Base-by-base conservation (phyloP, 495 filamentous ascomycete genomes). In the Halenospora varia region DNA sequence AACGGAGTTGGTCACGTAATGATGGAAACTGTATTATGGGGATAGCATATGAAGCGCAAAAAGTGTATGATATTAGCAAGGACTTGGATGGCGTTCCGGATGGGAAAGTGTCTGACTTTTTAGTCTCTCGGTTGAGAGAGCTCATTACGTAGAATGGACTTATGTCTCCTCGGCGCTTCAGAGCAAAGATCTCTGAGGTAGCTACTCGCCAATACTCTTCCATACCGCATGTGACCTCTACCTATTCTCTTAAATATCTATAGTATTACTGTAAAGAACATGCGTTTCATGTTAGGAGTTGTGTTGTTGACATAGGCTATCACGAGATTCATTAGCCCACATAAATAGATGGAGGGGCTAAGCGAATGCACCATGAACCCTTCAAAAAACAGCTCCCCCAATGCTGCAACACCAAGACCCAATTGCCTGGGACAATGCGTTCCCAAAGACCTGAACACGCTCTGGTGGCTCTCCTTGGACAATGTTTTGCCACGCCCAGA, bases 1-100 rank as follows among this genome's bases (percentile, higher is more conserved):
- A 2, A 45, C 51, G 10, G 60, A 63, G 29, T 48, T 66, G 24
- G 42, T 63, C 42, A 66, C 64, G 48, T 66, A 66, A 19, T 20
- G 20, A 35, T 47, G 20, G 20, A 41, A 17, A 48, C 19, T 57
- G 22, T 48, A 60, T 50, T 19, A 29, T 44, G n/a, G 3, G 10
- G 19, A 25, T 25, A 8, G 47, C 22, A 23, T 24, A 13, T 49
- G 18, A 6, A 24, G 9, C 23, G 17, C 3, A 20, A 15, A 45
- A 45, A 45, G 8, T 45, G 42, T 45, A 45, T 47, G 55, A 56
- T 41, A 41, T 51, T 56, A 24, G 40, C 35, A 10, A 29, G 1
- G 20, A 17, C 10, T 11, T 18, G 19, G 10, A 9, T 24, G 48
- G 46, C 40, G 48, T 48, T 60, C 35, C 23, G 44, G 49, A 25